A percentile compares a stretch with the other conserved stretches of the same genome.
Evolutionary conservation across 306 rosid species (phyloP).

Genomic region (Cicer bijugum): DNA sequence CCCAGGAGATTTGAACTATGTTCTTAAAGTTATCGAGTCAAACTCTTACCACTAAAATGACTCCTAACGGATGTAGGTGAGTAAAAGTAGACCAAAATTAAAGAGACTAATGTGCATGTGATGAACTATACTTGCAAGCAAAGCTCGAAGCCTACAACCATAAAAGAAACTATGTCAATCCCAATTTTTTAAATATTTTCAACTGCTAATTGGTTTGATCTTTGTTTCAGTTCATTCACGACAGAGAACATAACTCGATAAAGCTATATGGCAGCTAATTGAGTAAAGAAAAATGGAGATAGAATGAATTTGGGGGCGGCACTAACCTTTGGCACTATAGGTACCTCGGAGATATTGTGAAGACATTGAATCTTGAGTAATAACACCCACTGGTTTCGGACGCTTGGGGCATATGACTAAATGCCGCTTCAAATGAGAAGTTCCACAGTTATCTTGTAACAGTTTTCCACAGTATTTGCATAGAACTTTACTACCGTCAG

Average conservation of each 20-base stretch:
- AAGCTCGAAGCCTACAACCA: neutral
- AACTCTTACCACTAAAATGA: too few relatives aligned
- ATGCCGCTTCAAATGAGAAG: conserved; percentile 64
- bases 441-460: conserved; percentile 61
- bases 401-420: conserved; percentile 53
- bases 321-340: conserved; percentile 39
- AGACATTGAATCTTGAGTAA: conserved; percentile 45
- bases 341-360: conserved; percentile 21
- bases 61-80: too few relatives aligned
- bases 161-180: neutral
- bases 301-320: conserved; percentile 8
- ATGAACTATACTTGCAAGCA: conserved; percentile 1
- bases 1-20: too few relatives aligned
- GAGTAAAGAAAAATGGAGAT: conserved; percentile 24
- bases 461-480: conserved; percentile 55
- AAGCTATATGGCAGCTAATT: conserved; percentile 10
- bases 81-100: neutral
- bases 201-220: neutral
- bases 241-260: conserved; percentile 23
- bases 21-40: too few relatives aligned
- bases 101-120: neutral
- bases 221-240: conserved; percentile 9
- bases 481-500: conserved; percentile 53
- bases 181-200: conserved; percentile 1
- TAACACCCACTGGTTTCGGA: conserved; percentile 47